Evolutionary conservation across 1,284 basidiomycete species (phyloP).

Genomic region (Cerrena zonata): DNA sequence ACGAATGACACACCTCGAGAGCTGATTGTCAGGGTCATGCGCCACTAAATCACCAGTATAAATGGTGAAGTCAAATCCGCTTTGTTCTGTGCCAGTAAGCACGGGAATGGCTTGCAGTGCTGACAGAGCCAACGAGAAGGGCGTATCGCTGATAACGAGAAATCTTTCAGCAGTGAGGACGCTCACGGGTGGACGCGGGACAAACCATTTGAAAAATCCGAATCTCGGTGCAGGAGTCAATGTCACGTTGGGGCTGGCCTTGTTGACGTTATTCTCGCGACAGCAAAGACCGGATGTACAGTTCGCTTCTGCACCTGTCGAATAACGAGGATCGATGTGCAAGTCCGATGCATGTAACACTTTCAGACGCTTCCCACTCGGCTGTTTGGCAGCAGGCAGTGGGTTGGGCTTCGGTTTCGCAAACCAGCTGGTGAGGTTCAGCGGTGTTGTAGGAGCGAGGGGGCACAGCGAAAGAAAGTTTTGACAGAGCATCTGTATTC

Average conservation of each 20-base stretch:
- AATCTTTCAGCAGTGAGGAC: background rate
- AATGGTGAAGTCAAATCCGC: slow-evolving; percentile 60
- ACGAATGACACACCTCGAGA: slow-evolving; percentile 41
- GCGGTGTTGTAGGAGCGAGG: slow-evolving; percentile 42
- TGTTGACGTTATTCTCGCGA: slow-evolving; percentile 51
- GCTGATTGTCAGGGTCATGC: slow-evolving; percentile 62
- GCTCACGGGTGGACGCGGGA: slow-evolving; percentile 4
- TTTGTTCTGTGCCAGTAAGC: slow-evolving; percentile 54
- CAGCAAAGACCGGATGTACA: slow-evolving; percentile 74
- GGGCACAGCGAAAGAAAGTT: slow-evolving; percentile 51
- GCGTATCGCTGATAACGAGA: slow-evolving; percentile 52
- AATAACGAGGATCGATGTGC: slow-evolving; percentile 74
- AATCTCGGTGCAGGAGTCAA: slow-evolving; percentile 60
- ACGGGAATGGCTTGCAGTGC: slow-evolving; percentile 65
- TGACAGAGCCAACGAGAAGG: slow-evolving; percentile 57
- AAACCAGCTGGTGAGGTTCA: slow-evolving; percentile 56
- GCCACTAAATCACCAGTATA: slow-evolving; percentile 77
- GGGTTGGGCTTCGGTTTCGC: slow-evolving; percentile 65
- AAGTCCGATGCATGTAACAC: slow-evolving; percentile 75
- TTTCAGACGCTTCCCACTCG: slow-evolving; percentile 62
- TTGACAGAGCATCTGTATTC: slow-evolving; percentile 45
- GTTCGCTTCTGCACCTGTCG: slow-evolving; percentile 69
- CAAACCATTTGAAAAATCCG: slow-evolving; percentile 57
- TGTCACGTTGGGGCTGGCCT: slow-evolving; percentile 42
- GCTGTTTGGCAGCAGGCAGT: slow-evolving; percentile 46